These are phyloP conservation scores for Chalaropsis ovoidea DNA, from an alignment of 2,329 filamentous ascomycete genomes.

Conservation along the genomic window DNA sequence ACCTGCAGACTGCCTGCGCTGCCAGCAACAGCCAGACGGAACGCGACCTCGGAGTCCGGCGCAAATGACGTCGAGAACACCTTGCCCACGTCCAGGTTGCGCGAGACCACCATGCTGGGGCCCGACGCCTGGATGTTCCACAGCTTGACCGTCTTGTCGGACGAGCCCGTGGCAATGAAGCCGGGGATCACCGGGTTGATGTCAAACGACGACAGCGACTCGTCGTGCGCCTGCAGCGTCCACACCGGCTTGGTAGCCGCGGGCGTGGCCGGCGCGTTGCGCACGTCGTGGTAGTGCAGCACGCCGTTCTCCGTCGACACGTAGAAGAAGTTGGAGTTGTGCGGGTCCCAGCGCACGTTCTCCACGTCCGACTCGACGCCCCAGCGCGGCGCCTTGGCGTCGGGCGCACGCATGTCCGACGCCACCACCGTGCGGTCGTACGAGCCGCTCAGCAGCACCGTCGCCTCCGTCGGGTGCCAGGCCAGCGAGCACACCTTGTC, in stretches of 20 bases:
- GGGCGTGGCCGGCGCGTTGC: constrained; percentile 63
- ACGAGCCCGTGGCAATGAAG: constrained; percentile 85
- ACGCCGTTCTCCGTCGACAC: constrained; percentile 87
- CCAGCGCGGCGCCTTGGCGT: constrained; percentile 72
- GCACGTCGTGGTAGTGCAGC: constrained; percentile 83
- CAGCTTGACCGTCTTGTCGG: constrained; percentile 89
- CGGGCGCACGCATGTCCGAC: constrained; percentile 91
- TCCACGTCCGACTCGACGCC: constrained; percentile 94
- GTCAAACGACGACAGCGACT: constrained; percentile 84
- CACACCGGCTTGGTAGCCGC: constrained; percentile 74
- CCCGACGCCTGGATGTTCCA: constrained; percentile 81
- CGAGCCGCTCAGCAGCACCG: constrained; percentile 80
- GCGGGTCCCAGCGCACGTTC: constrained; percentile 83
- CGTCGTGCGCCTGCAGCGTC: constrained; percentile 91
- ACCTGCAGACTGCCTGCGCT: constrained; percentile 88
- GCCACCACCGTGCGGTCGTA: constrained; percentile 91
- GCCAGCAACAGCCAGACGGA: constrained; percentile 83
- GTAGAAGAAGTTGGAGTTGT: constrained; percentile 88
- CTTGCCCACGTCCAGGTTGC: constrained; percentile 87
- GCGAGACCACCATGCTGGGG: constrained; percentile 80
- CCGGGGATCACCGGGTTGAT: constrained; percentile 83
- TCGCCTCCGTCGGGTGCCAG: constrained; percentile 83
- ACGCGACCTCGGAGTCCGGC: constrained; percentile 81
- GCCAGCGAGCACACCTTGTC: constrained; percentile 96
- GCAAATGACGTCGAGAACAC: constrained; percentile 88